Conservation (phyloP, 1,139 yeast genomes). For the Saccharomyces hybrid region DNA sequence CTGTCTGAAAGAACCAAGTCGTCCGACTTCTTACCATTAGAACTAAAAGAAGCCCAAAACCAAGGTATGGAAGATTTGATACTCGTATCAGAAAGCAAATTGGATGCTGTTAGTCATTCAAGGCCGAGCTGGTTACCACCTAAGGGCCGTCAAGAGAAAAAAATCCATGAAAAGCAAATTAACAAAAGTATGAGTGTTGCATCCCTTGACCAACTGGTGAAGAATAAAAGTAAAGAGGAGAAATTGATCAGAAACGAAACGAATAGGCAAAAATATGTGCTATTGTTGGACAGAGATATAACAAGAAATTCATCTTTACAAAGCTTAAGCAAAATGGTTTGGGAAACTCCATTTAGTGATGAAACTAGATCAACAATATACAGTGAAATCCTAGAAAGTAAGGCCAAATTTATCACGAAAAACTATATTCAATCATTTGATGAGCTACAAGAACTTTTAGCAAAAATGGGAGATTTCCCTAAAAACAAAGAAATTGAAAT, state of each 20-base stretch:
- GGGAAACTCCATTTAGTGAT: constrained; percentile 36
- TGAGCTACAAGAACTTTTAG: constrained; percentile 26
- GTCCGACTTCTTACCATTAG: constrained; percentile 33
- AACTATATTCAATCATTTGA: constrained; percentile 28
- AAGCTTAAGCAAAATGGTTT: constrained; percentile 36
- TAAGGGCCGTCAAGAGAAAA: constrained; percentile 36
- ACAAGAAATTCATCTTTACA: constrained; percentile 33
- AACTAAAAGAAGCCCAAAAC: constrained; percentile 32
- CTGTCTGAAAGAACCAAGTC: constrained; percentile 33
- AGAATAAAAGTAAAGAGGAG: constrained; percentile 28
- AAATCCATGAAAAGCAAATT: constrained; percentile 39
- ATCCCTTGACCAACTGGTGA: constrained; percentile 33
- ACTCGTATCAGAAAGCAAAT: constrained; percentile 41
- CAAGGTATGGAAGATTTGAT: constrained; percentile 41
- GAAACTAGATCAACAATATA: constrained; percentile 33
- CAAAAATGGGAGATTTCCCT: constrained; percentile 23
- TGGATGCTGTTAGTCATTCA: constrained; percentile 36
- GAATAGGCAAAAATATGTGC: constrained; percentile 31
- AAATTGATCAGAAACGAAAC: constrained; percentile 31
- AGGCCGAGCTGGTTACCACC: constrained; percentile 50
- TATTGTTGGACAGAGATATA: constrained; percentile 24
- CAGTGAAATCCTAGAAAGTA: constrained; percentile 27
- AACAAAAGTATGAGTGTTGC: constrained; percentile 35
- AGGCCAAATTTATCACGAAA: constrained; percentile 21
- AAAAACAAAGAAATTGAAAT: constrained; percentile 28